Evolutionary conservation across 352 stramenopile species (phyloP).

Genomic region (Phytophthora cajani): DNA sequence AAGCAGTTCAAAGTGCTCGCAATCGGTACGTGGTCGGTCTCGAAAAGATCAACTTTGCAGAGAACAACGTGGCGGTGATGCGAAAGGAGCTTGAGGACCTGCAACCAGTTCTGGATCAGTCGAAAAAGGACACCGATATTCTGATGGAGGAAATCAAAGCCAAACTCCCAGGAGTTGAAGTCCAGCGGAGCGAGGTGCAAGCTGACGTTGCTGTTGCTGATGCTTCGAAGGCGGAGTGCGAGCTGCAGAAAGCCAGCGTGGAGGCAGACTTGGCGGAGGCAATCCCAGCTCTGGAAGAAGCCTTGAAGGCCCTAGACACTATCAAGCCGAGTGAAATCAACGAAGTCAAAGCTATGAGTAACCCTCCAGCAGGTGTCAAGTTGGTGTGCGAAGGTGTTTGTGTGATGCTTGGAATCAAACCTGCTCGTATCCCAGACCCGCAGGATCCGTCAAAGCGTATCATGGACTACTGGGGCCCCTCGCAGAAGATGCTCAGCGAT

Average conservation of each 20-base stretch:
- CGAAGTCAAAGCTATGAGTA: conserved; percentile 94
- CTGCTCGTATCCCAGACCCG: conserved; percentile 91
- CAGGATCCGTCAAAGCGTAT: conserved; percentile 93
- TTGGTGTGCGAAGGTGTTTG: conserved; percentile 95
- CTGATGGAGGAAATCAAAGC: conserved; percentile 95
- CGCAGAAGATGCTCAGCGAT: conserved; percentile 94
- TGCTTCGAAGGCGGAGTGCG: conserved; percentile 89
- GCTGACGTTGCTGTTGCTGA: conserved; percentile 81
- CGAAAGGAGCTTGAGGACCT: conserved; percentile 94
- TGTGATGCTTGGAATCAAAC: conserved; percentile 95
- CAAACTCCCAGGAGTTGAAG: conserved; percentile 91
- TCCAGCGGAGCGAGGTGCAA: conserved; percentile 81
- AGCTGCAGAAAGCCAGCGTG: conserved; percentile 88
- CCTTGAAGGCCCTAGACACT: conserved; percentile 92
- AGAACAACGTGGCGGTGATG: conserved; percentile 94
- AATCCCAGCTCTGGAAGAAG: conserved; percentile 92
- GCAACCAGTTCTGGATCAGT: conserved; percentile 93
- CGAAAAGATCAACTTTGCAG: conserved; percentile 94
- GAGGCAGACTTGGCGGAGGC: conserved; percentile 93
- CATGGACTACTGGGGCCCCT: conserved; percentile 96
- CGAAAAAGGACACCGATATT: conserved; percentile 92
- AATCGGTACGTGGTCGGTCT: conserved; percentile 92
- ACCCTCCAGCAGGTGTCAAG: conserved; percentile 93
- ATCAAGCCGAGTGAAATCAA: conserved; percentile 94
- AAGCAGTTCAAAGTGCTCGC: conserved; percentile 83